Base-by-base conservation (phyloP, 305 asterid genomes). In the Fraxinus greggii region DNA sequence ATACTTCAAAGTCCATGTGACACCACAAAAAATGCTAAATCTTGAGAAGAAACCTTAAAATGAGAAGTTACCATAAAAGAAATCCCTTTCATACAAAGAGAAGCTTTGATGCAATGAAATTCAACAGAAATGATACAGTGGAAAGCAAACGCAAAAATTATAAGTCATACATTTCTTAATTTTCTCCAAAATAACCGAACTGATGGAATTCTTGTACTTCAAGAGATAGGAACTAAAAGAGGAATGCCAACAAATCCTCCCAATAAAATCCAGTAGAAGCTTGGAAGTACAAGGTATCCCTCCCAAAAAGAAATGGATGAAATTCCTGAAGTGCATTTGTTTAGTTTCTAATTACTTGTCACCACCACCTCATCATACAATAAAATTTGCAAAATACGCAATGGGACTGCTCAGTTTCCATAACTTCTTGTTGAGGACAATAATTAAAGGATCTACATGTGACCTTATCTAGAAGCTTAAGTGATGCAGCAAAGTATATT, bases 1-100 rank as follows among this genome's bases (percentile, higher is more conserved):
- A 78, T 74, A 83, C 42, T 82, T 85, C 81, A 80, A 26, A 13
- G 26, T 19, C 79, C 8, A 80, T 56, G 80, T 76, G 78, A 75
- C 76, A 48, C 80, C 76, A 74, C 79, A 56, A 61, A 74, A 70
- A 73, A 35, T n/a, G 77, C 21, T 80, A 35, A 65, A 80, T 81
- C 56, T 81, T 36, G 77, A 72, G 65, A 67, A 61, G 45, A 80
- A 63, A 77, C 40, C 63, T 19, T 77, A 12, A 45, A 72, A 32
- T 29, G 78, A 42, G 32, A 29, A 63, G 76, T 45, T 19, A 67
- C 28, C 61, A 38, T 1, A 33, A 67, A 76, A 59, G 67, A 23
- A 78, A 56, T 7, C 10, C 28, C 26, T 56, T n/a, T 6, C 67
- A 56, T 7, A 56, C 67, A 56, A 19, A 19, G 12, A 56, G 28